Evolutionary conservation across 2,329 filamentous ascomycete genomes (phyloP).

Genomic region (Verticillium dahliae): DNA sequence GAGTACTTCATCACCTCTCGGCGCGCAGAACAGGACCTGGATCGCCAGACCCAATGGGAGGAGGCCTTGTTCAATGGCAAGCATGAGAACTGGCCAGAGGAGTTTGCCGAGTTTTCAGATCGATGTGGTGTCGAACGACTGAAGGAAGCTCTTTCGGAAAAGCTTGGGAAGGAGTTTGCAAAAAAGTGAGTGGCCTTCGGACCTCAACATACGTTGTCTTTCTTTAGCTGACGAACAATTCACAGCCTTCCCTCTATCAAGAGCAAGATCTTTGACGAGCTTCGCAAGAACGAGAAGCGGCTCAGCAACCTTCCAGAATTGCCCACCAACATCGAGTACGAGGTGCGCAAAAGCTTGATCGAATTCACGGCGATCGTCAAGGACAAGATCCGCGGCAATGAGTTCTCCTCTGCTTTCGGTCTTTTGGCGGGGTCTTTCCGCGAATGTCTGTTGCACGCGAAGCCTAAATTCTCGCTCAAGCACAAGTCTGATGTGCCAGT

Average conservation of each 20-base stretch:
- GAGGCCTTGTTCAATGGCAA: constrained; percentile 39
- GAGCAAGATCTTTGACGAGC: constrained; percentile 41
- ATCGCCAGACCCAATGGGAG: constrained; percentile 45
- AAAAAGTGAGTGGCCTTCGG: constrained; percentile 30
- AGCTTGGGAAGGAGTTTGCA: constrained; percentile 46
- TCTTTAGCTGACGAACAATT: neutral
- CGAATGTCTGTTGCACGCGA: constrained; percentile 34
- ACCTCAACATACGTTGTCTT: neutral
- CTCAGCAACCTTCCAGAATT: constrained; percentile 59
- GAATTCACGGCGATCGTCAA: constrained; percentile 50
- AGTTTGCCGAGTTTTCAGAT: constrained; percentile 39
- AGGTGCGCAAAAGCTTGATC: constrained; percentile 53
- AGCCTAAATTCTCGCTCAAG: constrained; percentile 38
- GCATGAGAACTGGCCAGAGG: constrained; percentile 37
- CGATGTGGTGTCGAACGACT: constrained; percentile 48
- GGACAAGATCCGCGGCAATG: constrained; percentile 42
- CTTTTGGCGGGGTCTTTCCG: constrained; percentile 45
- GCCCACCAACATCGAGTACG: constrained; percentile 59
- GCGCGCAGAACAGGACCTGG: constrained; percentile 48
- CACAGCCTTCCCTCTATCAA: constrained; percentile 45
- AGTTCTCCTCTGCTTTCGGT: constrained; percentile 38
- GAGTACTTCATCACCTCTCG: constrained; percentile 76
- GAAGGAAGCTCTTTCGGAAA: constrained; percentile 44
- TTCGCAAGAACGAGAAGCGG: constrained; percentile 44
- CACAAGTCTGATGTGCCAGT: constrained; percentile 25